These are phyloP conservation scores for Teratosphaeria zuluensis DNA, from an alignment of 2,329 filamentous ascomycete genomes.

Conservation along the genomic window DNA sequence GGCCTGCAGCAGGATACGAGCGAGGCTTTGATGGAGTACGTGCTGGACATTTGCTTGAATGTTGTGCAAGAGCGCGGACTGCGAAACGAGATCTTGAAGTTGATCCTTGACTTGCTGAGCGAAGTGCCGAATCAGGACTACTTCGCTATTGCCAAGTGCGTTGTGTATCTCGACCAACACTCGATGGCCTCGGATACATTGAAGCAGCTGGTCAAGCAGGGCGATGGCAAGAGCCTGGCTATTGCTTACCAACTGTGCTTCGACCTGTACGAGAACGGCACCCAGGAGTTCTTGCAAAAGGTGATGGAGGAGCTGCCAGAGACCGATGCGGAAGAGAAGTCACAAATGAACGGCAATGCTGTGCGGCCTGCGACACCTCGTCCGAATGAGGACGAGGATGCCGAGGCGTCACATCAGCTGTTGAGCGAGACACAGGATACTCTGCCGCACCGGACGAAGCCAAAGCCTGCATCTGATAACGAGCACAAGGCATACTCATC, in stretches of 20 bases:
- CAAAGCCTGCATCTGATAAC: slow-evolving; percentile 37
- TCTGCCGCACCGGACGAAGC: slow-evolving; percentile 33
- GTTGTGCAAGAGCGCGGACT: slow-evolving; percentile 88
- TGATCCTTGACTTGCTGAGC: slow-evolving; percentile 92
- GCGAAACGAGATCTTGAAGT: slow-evolving; percentile 70
- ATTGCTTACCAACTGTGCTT: slow-evolving; percentile 97
- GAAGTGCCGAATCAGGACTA: slow-evolving; percentile 90
- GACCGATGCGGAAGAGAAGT: slow-evolving; percentile 33
- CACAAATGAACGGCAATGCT: slow-evolving; percentile 29
- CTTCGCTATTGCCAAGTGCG: slow-evolving; percentile 95
- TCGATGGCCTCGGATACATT: slow-evolving; percentile 84
- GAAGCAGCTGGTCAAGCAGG: slow-evolving; percentile 67
- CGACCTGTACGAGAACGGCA: slow-evolving; percentile 96
- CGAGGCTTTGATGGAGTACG: slow-evolving; percentile 94
- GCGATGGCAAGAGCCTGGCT: slow-evolving; percentile 66
- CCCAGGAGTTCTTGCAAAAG: slow-evolving; percentile 89
- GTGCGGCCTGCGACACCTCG: slow-evolving; percentile 24
- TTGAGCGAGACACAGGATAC: slow-evolving; percentile 47
- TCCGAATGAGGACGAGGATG: slow-evolving; percentile 33
- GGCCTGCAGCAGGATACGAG: slow-evolving; percentile 44
- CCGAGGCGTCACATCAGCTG: slow-evolving; percentile 50
- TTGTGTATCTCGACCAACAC: slow-evolving; percentile 89
- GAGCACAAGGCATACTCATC: slow-evolving; percentile 46
- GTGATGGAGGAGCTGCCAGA: slow-evolving; percentile 71
- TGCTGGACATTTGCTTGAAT: slow-evolving; percentile 92